Evolutionary conservation across 805 yeast species (phyloP).

Genomic region (Pichia phayaonensis): DNA sequence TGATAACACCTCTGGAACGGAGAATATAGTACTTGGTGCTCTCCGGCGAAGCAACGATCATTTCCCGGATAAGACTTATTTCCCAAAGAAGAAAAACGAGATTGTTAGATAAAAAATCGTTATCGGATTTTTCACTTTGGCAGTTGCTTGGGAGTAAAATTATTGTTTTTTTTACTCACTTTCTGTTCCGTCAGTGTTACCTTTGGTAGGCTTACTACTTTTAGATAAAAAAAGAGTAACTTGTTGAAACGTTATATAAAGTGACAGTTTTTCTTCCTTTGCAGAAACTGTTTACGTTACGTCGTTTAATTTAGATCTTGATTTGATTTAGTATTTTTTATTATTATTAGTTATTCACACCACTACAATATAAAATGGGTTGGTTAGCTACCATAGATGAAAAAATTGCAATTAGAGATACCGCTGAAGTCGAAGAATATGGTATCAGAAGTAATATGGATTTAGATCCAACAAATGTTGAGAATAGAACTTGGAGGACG

Average conservation of each 20-base stretch:
- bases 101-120: not conserved
- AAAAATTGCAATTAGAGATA: slow-evolving; percentile 1
- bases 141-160: not conserved
- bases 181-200: too few species aligned
- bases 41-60: not conserved
- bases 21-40: not conserved
- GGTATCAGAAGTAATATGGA: slow-evolving; percentile 29
- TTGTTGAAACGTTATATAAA: too few species aligned
- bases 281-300: not conserved
- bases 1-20: not conserved
- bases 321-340: not conserved
- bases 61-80: not conserved
- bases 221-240: too few species aligned
- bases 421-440: not conserved
- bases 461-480: slow-evolving; percentile 30
- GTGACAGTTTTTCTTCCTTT: too few species aligned
- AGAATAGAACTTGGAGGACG: slow-evolving; percentile 31
- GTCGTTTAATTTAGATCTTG: too few species aligned
- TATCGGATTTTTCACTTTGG: not conserved
- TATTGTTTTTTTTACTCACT: too few species aligned
- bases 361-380: not conserved
- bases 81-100: not conserved
- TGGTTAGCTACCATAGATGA: slow-evolving; percentile 3
- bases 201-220: too few species aligned
- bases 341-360: not conserved